Evolutionary conservation across 2,329 filamentous ascomycete genomes (phyloP).

Genomic region (Aureobasidium subglaciale): DNA sequence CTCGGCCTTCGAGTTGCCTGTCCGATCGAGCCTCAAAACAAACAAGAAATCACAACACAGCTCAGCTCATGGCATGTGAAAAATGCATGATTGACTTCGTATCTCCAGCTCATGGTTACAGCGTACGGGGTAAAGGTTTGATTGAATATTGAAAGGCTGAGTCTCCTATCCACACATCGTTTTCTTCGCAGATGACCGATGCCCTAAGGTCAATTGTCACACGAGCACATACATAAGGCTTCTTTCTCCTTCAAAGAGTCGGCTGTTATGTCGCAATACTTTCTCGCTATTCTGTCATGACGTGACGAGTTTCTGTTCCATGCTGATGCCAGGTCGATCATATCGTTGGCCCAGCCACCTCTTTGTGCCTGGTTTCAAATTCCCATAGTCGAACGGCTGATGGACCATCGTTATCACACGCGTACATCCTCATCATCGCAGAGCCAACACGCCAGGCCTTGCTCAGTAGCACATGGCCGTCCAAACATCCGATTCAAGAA

Average conservation of each 20-base stretch:
- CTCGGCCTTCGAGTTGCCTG: neutral
- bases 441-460: too few species aligned
- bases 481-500: too few species aligned
- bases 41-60: neutral
- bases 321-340: neutral
- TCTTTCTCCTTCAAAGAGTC: neutral
- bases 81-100: neutral
- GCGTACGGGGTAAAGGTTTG: neutral
- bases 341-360: neutral
- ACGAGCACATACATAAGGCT: neutral
- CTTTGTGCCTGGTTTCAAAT: neutral
- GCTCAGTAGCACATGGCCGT: neutral
- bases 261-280: neutral
- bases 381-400: neutral
- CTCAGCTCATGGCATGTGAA: neutral
- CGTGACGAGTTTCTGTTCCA: neutral
- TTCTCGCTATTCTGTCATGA: neutral
- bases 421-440: neutral
- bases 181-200: neutral
- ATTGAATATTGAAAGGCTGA: slow-evolving; percentile 1
- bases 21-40: slow-evolving; percentile 3
- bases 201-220: neutral
- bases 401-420: neutral
- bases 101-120: neutral
- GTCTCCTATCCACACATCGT: neutral